phyloP scores from a whole-genome alignment of 768 basidiomycete species.

The Daedaleopsis nitida region DNA sequence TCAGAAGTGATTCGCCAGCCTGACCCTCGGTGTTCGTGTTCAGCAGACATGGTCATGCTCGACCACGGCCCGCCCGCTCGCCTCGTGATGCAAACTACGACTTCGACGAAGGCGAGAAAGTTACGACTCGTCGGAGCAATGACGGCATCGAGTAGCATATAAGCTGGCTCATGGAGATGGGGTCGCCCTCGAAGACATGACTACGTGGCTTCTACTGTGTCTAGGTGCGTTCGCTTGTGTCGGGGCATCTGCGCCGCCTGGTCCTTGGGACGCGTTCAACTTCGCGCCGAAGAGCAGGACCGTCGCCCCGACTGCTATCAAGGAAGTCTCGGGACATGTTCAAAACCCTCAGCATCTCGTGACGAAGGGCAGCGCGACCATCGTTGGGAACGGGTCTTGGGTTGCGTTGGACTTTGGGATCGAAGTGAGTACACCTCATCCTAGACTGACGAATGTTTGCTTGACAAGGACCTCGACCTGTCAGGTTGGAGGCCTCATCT shows the following conservation, averaged over 20 bases:
- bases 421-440: constrained; percentile 39
- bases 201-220: neutral
- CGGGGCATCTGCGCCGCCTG: constrained; percentile 39
- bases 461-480: neutral
- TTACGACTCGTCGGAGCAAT: neutral
- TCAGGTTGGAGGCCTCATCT: constrained; percentile 57
- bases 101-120: neutral
- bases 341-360: constrained; percentile 36
- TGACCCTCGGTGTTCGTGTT: constrained; percentile 12
- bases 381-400: constrained; percentile 45
- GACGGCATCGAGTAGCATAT: neutral
- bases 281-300: constrained; percentile 49
- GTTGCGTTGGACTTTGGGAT: constrained; percentile 56
- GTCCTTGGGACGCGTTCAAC: constrained; percentile 57
- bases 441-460: too few relatives aligned
- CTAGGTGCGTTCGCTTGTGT: constrained; percentile 1
- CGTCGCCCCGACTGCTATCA: constrained; percentile 45
- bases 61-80: constrained; percentile 10
- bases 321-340: constrained; percentile 40
- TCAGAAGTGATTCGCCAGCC: neutral
- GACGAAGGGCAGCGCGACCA: constrained; percentile 39
- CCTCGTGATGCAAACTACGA: constrained; percentile 9
- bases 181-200: neutral
- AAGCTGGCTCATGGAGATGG: neutral
- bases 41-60: constrained; percentile 13